A percentile compares a stretch with the other conserved stretches of the same genome.
phyloP scores from a whole-genome alignment of 129 eudicot species.

The Oenanthe sinensis region DNA sequence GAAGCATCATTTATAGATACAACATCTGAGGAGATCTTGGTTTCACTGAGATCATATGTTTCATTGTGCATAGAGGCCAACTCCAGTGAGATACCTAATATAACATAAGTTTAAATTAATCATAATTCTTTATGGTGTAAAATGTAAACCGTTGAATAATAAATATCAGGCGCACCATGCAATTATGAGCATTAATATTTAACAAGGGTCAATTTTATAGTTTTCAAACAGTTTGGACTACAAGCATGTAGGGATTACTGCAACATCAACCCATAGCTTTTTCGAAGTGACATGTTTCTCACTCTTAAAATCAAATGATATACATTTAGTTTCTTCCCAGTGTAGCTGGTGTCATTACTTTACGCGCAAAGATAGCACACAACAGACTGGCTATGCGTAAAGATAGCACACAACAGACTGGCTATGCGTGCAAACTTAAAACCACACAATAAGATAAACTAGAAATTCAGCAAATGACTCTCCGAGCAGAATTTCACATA shows the following conservation, averaged over 20 bases:
- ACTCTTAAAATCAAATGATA: not conserved
- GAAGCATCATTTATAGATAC: constrained; percentile 10
- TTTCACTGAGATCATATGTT: constrained; percentile 40
- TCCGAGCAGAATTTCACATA: not conserved
- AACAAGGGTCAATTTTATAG: not conserved
- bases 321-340: not conserved
- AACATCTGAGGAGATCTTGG: constrained; percentile 27
- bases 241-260: not conserved
- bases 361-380: not conserved
- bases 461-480: not conserved
- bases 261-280: not conserved
- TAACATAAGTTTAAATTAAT: constrained; percentile 3
- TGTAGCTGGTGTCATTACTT: not conserved
- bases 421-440: not conserved
- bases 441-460: not conserved
- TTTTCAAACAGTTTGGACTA: not conserved
- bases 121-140: not conserved
- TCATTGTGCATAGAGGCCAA: constrained; percentile 58
- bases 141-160: not conserved
- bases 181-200: not conserved
- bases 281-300: not conserved
- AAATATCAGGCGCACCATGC: not conserved
- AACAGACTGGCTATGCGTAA: not conserved
- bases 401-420: not conserved
- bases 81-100: constrained; percentile 45